Evolutionary conservation across 805 yeast genomes (phyloP), one percentile per base, ranked within the genome.

Genomic region (Candida bentonensis): DNA sequence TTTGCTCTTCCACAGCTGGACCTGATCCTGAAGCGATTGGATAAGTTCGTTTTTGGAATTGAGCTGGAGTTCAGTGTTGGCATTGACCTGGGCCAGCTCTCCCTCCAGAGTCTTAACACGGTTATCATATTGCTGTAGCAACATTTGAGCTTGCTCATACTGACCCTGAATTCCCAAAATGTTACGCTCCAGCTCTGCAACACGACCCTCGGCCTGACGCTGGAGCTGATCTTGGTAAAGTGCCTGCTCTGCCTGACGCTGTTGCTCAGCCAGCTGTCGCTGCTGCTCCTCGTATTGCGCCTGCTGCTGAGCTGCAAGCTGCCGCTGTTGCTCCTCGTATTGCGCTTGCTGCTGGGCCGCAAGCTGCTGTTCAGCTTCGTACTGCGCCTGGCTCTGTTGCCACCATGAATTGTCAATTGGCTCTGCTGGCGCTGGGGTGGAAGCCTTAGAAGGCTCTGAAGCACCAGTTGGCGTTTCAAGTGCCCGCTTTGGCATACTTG

Each of bases 111-210:
- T 74, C 60, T 81, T 81, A 5, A 88, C 95, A 46, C 94, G 69
- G 49, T 78, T 72, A 59, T 88, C 96, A 58, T 88, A 88, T 60
- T 86, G 95, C 59, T 81, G 85, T 44, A 88, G 69, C 65, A 88
- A 67, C 51, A 76, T 68, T 59, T 85, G 95, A 58, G 85, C 94
- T 52, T 78, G 82, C 51, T 87, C 94, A 55, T 82, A 84, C 55
- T 86, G 95, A 28, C 80, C 83, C 51, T 79, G 74, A 51, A 86
- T 67, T 50, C 78, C 74, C 30, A 83, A 65, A 42, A 88, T 61
- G 58, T 87, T 95, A 52, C 85, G 80, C 59, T 87, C 95, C 44
- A 84, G 67, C 51, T 83, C 88, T 0, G 88, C 78, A 25, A 78
- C 84, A 49, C 84, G 71, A 23, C 87, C 86, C 56, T 82, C 84